These are phyloP conservation scores for Lichtheimia ornata DNA, from an alignment of 371 early-diverging fungal species.

Conservation along the genomic window DNA sequence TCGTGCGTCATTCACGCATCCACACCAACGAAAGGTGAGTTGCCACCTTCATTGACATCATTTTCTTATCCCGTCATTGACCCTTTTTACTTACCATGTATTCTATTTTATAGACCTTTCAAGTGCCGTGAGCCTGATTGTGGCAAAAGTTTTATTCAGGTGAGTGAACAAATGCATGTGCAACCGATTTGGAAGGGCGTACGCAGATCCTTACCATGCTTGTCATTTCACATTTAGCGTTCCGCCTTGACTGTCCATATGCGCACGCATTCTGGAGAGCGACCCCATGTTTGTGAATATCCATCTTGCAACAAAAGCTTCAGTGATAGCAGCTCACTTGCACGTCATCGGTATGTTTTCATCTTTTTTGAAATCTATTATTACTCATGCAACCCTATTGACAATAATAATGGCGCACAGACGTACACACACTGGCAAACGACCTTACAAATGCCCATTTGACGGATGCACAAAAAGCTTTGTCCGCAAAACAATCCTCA, in stretches of 20 bases:
- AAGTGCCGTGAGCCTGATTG: constrained; percentile 66
- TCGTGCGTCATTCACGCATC: constrained; percentile 78
- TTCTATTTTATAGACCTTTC: constrained; percentile 54
- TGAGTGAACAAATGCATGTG: constrained; percentile 9
- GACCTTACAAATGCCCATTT: constrained; percentile 66
- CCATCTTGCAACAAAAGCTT: constrained; percentile 62
- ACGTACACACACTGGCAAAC: constrained; percentile 74
- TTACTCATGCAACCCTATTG: not conserved
- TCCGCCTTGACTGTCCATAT: constrained; percentile 79
- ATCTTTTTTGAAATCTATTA: not conserved
- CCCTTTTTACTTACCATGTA: not conserved
- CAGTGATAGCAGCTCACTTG: constrained; percentile 64
- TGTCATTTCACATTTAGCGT: constrained; percentile 36
- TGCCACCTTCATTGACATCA: too few relatives aligned
- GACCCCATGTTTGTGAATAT: constrained; percentile 73
- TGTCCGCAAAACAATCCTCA: constrained; percentile 70
- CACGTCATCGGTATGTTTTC: constrained; percentile 40
- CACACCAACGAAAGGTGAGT: constrained; percentile 69
- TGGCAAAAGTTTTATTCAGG: constrained; percentile 76
- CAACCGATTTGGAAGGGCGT: constrained; percentile 10
- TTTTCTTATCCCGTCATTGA: not conserved
- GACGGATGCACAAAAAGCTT: constrained; percentile 67
- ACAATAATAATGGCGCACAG: constrained; percentile 17
- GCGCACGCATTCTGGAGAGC: constrained; percentile 80
- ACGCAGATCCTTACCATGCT: constrained; percentile 17